A percentile compares a stretch with the other conserved stretches of the same genome.
Conservation (phyloP, 768 basidiomycete genomes). For the Sporobolomyces roseus region DNA sequence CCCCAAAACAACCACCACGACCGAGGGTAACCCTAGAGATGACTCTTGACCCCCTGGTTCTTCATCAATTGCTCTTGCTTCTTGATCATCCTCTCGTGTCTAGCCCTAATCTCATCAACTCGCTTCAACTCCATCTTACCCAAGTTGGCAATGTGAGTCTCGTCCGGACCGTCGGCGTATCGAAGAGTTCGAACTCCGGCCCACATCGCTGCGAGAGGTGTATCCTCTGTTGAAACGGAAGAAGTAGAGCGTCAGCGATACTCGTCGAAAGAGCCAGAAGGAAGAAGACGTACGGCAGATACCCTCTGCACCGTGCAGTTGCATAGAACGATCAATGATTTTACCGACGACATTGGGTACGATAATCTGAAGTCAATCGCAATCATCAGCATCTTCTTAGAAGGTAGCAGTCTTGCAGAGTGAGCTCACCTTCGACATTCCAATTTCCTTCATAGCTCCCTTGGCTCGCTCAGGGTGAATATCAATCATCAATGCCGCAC, state of each 20-base stretch:
- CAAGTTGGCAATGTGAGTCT: conserved; percentile 94
- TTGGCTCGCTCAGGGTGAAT: conserved; percentile 89
- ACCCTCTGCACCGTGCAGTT: conserved; percentile 94
- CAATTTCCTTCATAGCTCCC: conserved; percentile 94
- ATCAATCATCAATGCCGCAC: conserved; percentile 68
- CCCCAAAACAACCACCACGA: not conserved
- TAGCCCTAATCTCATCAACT: conserved; percentile 56
- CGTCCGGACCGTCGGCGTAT: conserved; percentile 63
- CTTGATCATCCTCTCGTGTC: conserved; percentile 11
- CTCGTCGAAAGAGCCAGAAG: not conserved
- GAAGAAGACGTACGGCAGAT: conserved; percentile 48
- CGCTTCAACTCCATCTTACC: conserved; percentile 82
- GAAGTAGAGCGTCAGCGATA: not conserved
- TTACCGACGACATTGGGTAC: conserved; percentile 84
- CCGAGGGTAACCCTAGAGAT: conserved; percentile 1
- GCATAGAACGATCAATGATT: conserved; percentile 92
- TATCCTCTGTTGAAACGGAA: conserved; percentile 59
- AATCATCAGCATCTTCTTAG: not conserved
- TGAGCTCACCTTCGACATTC: conserved; percentile 76
- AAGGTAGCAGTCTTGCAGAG: not conserved
- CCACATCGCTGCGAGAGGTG: conserved; percentile 70
- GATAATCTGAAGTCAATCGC: conserved; percentile 62
- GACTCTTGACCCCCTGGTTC: conserved; percentile 18
- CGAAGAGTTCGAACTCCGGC: conserved; percentile 80
- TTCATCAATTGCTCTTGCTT: conserved; percentile 12